Conservation (phyloP, 2,329 filamentous ascomycete species). For the Ascochyta pisi region DNA sequence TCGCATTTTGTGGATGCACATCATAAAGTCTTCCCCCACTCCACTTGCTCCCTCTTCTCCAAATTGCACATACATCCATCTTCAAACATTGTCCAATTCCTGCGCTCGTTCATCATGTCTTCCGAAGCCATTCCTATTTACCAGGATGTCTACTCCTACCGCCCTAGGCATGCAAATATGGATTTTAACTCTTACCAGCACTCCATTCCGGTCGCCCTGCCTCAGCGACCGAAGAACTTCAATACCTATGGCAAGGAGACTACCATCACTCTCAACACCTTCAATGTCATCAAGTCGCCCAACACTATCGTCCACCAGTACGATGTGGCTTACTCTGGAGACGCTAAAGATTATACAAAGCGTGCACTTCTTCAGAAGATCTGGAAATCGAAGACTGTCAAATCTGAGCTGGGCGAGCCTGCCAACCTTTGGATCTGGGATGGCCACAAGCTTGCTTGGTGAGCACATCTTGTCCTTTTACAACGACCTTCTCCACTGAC, state of each 20-base stretch:
- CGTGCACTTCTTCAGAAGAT: constrained; percentile 74
- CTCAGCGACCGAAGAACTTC: constrained; percentile 46
- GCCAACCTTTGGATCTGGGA: constrained; percentile 74
- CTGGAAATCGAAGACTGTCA: constrained; percentile 71
- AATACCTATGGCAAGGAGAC: constrained; percentile 50
- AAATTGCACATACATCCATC: not conserved
- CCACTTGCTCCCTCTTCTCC: not conserved
- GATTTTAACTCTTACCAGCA: constrained; percentile 36
- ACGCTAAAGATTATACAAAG: constrained; percentile 63
- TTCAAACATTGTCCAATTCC: not conserved
- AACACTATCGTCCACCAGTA: constrained; percentile 77
- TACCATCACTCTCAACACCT: constrained; percentile 72
- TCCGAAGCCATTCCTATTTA: constrained; percentile 10
- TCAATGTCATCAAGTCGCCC: constrained; percentile 68
- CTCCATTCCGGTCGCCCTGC: constrained; percentile 33
- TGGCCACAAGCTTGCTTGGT: constrained; percentile 87
- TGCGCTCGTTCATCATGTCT: constrained; percentile 17
- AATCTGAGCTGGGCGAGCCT: constrained; percentile 57
- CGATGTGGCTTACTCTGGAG: constrained; percentile 71
- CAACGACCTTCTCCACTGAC: constrained; percentile 15
- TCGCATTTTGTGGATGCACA: constrained; percentile 2
- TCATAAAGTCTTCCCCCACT: constrained; percentile 5
- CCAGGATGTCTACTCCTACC: constrained; percentile 21
- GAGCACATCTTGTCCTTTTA: constrained; percentile 30
- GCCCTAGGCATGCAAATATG: constrained; percentile 29